Evolutionary conservation across 352 stramenopile genomes (phyloP).

Genomic region (Pythium folliculosum): DNA sequence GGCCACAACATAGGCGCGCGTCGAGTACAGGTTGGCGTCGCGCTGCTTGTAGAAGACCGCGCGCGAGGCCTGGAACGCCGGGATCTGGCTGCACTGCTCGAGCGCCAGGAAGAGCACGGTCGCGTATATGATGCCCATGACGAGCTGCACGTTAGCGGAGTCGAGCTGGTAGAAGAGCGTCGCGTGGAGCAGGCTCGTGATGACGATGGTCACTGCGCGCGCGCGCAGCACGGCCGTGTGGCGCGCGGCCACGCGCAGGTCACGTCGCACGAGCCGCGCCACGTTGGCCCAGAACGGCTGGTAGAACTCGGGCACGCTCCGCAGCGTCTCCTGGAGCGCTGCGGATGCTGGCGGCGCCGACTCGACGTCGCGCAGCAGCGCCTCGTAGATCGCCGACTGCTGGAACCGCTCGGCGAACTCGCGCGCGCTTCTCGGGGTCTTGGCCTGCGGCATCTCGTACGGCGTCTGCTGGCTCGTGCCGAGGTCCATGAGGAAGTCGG

Average conservation of each 20-base stretch:
- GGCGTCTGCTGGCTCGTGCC: slow-evolving; percentile 42
- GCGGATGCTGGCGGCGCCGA: slow-evolving; percentile 29
- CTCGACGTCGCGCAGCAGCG: slow-evolving; percentile 61
- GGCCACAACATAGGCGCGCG: slow-evolving; percentile 75
- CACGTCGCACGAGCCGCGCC: slow-evolving; percentile 47
- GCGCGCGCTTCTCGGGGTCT: slow-evolving; percentile 27
- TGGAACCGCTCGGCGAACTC: slow-evolving; percentile 52
- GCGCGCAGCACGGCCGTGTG: slow-evolving; percentile 55
- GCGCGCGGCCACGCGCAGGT: slow-evolving; percentile 66
- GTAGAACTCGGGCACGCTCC: slow-evolving; percentile 42
- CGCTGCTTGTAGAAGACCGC: slow-evolving; percentile 88
- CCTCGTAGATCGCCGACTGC: slow-evolving; percentile 41
- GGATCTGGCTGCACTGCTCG: slow-evolving; percentile 75
- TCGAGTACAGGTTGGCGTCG: slow-evolving; percentile 83
- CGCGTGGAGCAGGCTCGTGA: slow-evolving; percentile 56
- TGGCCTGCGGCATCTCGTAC: slow-evolving; percentile 29
- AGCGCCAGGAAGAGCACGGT: slow-evolving; percentile 82
- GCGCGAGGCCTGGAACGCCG: slow-evolving; percentile 73
- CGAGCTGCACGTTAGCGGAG: slow-evolving; percentile 46
- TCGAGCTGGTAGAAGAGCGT: slow-evolving; percentile 61
- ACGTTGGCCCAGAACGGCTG: slow-evolving; percentile 47
- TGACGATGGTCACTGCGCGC: slow-evolving; percentile 43
- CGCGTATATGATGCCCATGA: slow-evolving; percentile 86
- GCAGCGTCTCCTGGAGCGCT: slow-evolving; percentile 27
- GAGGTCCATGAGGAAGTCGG: slow-evolving; percentile 89